phyloP scores from a whole-genome alignment of 1,284 basidiomycete species.

The Omphalotus olearius region DNA sequence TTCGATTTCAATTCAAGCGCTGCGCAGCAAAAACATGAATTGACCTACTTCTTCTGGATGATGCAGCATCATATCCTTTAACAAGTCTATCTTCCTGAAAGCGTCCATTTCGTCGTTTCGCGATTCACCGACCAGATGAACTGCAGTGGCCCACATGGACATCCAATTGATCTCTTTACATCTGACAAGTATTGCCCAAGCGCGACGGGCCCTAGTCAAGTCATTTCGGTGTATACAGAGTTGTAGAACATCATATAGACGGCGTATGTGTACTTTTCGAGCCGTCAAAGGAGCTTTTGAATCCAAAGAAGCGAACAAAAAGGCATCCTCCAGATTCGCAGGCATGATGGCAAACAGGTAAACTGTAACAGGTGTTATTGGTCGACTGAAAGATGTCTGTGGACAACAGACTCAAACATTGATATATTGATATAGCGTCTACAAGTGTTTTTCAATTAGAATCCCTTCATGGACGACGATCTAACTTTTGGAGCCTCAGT shows the following conservation, averaged over 20 bases:
- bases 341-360: slow-evolving; percentile 2
- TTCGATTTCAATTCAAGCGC: neutral
- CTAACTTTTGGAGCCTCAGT: slow-evolving; percentile 66
- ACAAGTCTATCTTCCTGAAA: slow-evolving; percentile 49
- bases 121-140: slow-evolving; percentile 48
- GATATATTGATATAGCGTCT: neutral
- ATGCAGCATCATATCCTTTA: slow-evolving; percentile 67
- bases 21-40: neutral
- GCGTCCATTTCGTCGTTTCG: slow-evolving; percentile 26
- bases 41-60: slow-evolving; percentile 55
- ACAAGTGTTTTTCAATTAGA: neutral
- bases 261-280: slow-evolving; percentile 66
- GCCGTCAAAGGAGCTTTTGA: slow-evolving; percentile 43
- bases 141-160: slow-evolving; percentile 68
- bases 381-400: no score
- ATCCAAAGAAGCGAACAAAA: slow-evolving; percentile 53
- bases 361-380: no score
- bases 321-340: slow-evolving; percentile 20
- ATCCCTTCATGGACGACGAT: slow-evolving; percentile 60
- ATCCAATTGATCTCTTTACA: slow-evolving; percentile 83
- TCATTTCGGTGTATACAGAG: slow-evolving; percentile 71
- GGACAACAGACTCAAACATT: slow-evolving; percentile 1
- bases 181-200: slow-evolving; percentile 78
- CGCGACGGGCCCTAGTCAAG: slow-evolving; percentile 58
- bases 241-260: slow-evolving; percentile 72